These are phyloP conservation scores for Moesziomyces parantarcticus DNA, from an alignment of 1,284 basidiomycete genomes.

Conservation along the genomic window DNA sequence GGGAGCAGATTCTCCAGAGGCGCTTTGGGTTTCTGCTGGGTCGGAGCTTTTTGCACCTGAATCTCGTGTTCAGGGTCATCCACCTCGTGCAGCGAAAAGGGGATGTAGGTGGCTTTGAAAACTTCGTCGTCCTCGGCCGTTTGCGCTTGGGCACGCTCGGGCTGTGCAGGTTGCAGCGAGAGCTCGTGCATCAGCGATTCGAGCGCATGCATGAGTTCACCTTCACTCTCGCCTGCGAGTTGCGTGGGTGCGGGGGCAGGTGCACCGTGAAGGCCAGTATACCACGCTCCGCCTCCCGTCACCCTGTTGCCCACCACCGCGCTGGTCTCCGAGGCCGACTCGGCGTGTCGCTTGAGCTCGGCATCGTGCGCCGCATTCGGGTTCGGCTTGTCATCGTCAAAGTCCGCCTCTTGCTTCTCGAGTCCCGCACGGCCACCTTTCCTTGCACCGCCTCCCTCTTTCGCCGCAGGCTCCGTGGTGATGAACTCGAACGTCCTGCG, in stretches of 20 bases:
- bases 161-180: conserved; percentile 8
- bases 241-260: not conserved
- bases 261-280: conserved; percentile 21
- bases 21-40: not conserved
- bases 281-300: conserved; percentile 36
- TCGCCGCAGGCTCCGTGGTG: conserved; percentile 21
- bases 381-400: conserved; percentile 25
- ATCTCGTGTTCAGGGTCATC: conserved; percentile 64
- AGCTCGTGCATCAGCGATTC: conserved; percentile 38
- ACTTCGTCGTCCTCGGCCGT: conserved; percentile 52
- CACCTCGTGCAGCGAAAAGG: conserved; percentile 63
- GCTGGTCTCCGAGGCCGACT: too few species aligned
- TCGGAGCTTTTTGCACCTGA: conserved; percentile 26
- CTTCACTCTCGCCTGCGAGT: conserved; percentile 49
- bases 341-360: conserved; percentile 1
- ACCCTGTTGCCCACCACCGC: conserved; percentile 17
- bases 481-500: conserved; percentile 80
- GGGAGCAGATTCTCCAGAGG: conserved; percentile 9
- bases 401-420: conserved; percentile 51
- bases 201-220: conserved; percentile 46
- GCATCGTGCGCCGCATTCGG: conserved; percentile 26
- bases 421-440: conserved; percentile 54
- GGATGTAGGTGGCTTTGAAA: conserved; percentile 62
- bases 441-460: conserved; percentile 12
- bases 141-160: not conserved